Evolutionary conservation across 371 early-diverging fungal species (phyloP), one percentile per base, ranked within the genome.

Genomic region (Haplosporangium sp.): DNA sequence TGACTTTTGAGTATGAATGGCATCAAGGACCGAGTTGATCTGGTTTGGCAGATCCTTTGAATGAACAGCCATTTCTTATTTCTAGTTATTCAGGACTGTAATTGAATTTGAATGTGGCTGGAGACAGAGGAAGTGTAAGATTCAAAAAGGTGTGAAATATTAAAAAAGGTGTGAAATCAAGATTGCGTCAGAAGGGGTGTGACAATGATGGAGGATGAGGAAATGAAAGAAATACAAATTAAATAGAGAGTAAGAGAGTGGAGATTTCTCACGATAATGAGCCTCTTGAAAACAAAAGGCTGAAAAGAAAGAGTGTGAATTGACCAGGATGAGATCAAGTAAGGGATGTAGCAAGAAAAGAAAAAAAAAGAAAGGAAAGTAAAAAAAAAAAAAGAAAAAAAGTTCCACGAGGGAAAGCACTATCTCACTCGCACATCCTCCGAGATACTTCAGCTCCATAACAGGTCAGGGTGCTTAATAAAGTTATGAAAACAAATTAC

Each of bases 1-100:
- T 0, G 74, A 68, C 42, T 74, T 64, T 60, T 71, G 71, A 5
- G 68, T 55, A 63, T 72, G 81, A n/a, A 81, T 72, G 0, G 74
- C 68, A 60, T 81, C 81, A n/a, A 81, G 72, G 47, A 81, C 81
- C 27, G 81, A 69, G 75, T 66, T 81, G 81, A 81, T 81, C 75
- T 81, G 81, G 68, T 75, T 61, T 57, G 81, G 81, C 75, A 81
- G 69, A 63, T 74, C 81, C 66, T 81, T 81, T 67, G 81, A 81
- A 61, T 81, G 81, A 50, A 65, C 81, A 6, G 75, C 67, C 81
- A 81, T 79, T 40, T 35, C 15, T 58, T 38, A 3, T 35, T 35
- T 5, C 53, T 20, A 20, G 27, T 52, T 4, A 11, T 9, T 47
- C 11, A 47, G 47, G 47, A 13, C 47, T 13, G 4, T 47, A 13